Evolutionary conservation across 2,329 filamentous ascomycete genomes (phyloP).

Genomic region (Monilinia aucupariae): DNA sequence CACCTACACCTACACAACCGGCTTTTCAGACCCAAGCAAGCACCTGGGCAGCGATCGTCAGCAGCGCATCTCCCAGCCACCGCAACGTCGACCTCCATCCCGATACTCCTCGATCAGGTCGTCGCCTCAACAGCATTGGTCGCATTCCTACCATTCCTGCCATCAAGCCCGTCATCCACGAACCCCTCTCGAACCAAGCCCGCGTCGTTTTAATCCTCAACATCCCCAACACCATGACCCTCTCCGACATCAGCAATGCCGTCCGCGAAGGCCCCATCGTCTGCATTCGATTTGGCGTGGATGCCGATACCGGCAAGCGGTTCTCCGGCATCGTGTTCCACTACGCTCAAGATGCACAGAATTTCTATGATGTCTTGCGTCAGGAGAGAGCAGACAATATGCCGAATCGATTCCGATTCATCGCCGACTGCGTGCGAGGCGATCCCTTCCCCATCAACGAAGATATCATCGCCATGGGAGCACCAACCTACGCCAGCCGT

Average conservation of each 20-base stretch:
- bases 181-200: slow-evolving; percentile 23
- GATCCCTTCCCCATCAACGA: slow-evolving; percentile 27
- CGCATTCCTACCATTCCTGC: slow-evolving; percentile 6
- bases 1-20: neutral
- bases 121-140: slow-evolving; percentile 12
- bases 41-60: slow-evolving; percentile 32
- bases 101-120: slow-evolving; percentile 15
- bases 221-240: slow-evolving; percentile 26
- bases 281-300: slow-evolving; percentile 29
- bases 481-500: slow-evolving; percentile 27
- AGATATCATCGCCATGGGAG: slow-evolving; percentile 26
- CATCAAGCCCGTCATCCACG: slow-evolving; percentile 2
- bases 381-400: slow-evolving; percentile 21
- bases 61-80: slow-evolving; percentile 19
- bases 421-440: slow-evolving; percentile 26
- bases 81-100: slow-evolving; percentile 24
- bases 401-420: slow-evolving; percentile 29
- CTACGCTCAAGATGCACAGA: slow-evolving; percentile 25
- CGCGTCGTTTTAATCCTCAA: slow-evolving; percentile 32
- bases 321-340: slow-evolving; percentile 33
- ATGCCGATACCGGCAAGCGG: slow-evolving; percentile 22
- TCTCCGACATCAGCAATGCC: slow-evolving; percentile 30
- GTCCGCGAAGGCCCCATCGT: slow-evolving; percentile 31
- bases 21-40: slow-evolving; percentile 18
- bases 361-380: slow-evolving; percentile 23